Base-by-base conservation (phyloP, 1,284 basidiomycete species). In the Fomes fomentarius region DNA sequence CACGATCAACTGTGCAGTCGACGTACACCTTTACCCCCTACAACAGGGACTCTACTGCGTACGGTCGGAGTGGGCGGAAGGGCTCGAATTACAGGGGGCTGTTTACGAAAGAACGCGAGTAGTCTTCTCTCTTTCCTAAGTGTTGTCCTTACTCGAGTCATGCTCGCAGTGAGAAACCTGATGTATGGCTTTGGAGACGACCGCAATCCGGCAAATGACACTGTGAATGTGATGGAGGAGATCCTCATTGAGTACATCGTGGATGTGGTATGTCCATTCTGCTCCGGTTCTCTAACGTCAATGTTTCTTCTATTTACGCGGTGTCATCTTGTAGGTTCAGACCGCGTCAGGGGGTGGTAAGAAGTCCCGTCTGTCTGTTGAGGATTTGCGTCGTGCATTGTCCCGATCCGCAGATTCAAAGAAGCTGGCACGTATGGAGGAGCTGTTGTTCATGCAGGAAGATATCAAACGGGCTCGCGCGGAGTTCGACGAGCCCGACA, bases 101-200 rank as follows among this genome's bases (percentile, higher is more conserved):
- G 52, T 92, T 92, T 62, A 78, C 83, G 2, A 92, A 91, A 82
- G 89, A 92, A 72, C 69, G 89, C 90, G 66, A 71, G 89, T 78
- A 28, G 37, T 24, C 38, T 52, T 21, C 17, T 22, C 35, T 24
- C 17, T 12, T 35, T 21, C n/a, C 15, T 50, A 24, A 15, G 26
- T 54, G 25, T 24, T 34, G 50, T 62, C 26, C n/a, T 22, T 47
- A 21, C 2, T 31, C 37, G 6, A 2, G 30, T 55, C 6, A 8
- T 31, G 38, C 6, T 1, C 11, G 3, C 61, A 95, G 93, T 96
- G 54, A 85, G 89, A 59, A 89, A 83, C 54, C 76, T 96, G 49
- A 96, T 96, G 94, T 96, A 94, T 66, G 93, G 91, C n/a, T 97
- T 95, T 69, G 94, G 94, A 17, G 94, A 97, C 67, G 91, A 93